These are phyloP conservation scores for Saccharomycopsis crataegensis DNA, from an alignment of 1,139 yeast species.

Conservation along the genomic window DNA sequence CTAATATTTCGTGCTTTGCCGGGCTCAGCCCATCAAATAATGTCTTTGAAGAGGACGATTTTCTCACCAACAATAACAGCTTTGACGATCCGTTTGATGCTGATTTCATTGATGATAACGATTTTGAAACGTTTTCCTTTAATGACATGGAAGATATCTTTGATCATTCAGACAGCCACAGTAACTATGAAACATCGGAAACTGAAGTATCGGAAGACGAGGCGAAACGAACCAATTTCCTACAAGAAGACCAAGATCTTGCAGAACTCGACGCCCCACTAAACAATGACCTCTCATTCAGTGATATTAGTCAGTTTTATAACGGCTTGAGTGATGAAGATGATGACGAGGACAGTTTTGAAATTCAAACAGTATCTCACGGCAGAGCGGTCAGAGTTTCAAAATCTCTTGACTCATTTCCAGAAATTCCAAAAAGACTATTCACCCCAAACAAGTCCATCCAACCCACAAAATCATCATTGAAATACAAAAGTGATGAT, in stretches of 20 bases:
- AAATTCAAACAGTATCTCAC: background rate
- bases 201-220: constrained; percentile 19
- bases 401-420: constrained; percentile 21
- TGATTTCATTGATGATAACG: constrained; percentile 17
- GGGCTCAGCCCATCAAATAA: constrained; percentile 14
- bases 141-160: constrained; percentile 20
- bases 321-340: constrained; percentile 10
- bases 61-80: constrained; percentile 9
- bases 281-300: too few species aligned
- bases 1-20: background rate
- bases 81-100: constrained; percentile 15
- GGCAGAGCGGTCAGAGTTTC: constrained; percentile 17
- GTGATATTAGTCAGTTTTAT: background rate
- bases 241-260: too few species aligned
- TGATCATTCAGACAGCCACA: constrained; percentile 5
- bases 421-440: constrained; percentile 32
- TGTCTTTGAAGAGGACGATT: constrained; percentile 7
- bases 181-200: constrained; percentile 14
- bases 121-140: constrained; percentile 19
- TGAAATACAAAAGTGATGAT: constrained; percentile 25
- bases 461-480: constrained; percentile 34
- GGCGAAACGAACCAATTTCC: background rate
- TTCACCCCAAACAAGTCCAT: constrained; percentile 39
- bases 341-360: constrained; percentile 17
- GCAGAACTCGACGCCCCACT: too few species aligned